Conservation (phyloP, 306 rosid species). For the Vigna trinervia region DNA sequence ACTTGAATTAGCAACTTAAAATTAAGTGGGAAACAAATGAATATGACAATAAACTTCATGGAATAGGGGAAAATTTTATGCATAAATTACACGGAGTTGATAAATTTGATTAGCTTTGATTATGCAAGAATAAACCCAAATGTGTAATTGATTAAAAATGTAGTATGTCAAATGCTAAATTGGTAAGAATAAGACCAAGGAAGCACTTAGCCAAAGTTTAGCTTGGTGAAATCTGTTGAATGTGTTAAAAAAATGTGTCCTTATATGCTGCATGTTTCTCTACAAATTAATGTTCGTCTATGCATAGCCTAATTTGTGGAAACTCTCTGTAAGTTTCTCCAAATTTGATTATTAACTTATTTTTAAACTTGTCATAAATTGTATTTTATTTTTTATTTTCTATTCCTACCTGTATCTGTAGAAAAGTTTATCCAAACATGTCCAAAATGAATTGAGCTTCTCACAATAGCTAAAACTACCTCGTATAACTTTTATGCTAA, state of each 20-base stretch:
- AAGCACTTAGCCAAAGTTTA: slow-evolving; percentile 11
- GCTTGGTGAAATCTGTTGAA: background rate
- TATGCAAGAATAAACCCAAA: background rate
- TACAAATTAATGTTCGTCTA: background rate
- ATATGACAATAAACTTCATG: slow-evolving; percentile 8
- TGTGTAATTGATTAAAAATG: background rate
- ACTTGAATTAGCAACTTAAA: background rate
- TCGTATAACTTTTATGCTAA: too few relatives aligned
- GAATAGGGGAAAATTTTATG: background rate
- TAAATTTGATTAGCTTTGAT: background rate
- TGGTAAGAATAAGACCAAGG: background rate
- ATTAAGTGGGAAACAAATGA: slow-evolving; percentile 21
- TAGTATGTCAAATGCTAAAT: background rate
- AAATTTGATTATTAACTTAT: background rate
- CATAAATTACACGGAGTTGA: background rate
- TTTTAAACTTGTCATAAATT: too few relatives aligned
- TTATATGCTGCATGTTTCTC: background rate
- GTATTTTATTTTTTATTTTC: too few relatives aligned
- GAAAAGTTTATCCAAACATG: too few relatives aligned
- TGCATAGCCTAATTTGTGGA: background rate
- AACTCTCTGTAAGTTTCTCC: background rate
- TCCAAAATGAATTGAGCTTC: background rate
- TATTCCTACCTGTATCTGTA: too few relatives aligned
- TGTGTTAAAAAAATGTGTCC: background rate
- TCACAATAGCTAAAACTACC: background rate